Evolutionary conservation across 164 flowering plant species (phyloP), one percentile per base, ranked within the genome.

Genomic region (Akebia trifoliata): DNA sequence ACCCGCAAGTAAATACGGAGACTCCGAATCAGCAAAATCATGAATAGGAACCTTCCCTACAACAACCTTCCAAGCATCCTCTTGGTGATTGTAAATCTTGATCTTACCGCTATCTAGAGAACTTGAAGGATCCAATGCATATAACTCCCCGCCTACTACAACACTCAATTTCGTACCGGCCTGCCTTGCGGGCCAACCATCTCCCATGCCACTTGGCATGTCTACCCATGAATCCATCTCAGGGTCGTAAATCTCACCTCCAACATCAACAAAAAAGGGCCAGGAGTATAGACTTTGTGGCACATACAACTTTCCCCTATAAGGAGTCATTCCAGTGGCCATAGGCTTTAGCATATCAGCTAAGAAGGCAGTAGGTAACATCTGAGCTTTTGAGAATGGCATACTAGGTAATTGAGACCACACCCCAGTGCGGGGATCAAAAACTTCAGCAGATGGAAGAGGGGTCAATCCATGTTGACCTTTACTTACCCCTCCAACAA

Each of bases 161-260:
- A 77, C 88, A 66, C 97, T 86, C 63, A 87, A 66, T 60, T 91
- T 91, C 1, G 96, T 83, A 11, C 88, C 92, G 6, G 97, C 97
- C 58, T 91, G 96, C 75, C 74, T 78, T 10, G 94, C 97, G 43
- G 97, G 97, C 97, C 97, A 91, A 54, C 96, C 96, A 63, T 91
- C 94, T 40, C 96, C 97, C 97, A 88, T 91, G 28, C 97, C 97
- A 39, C 29, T 61, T 24, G 97, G 96, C 97, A 91, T 91, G 61
- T 91, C 97, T 32, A 51, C 58, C 97, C 97, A 91, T 42, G 81
- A 69, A 65, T 83, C 73, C 24, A 78, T 68, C 42, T 76, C 84
- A 12, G 97, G 96, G 70, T 91, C 94, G 62, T 74, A 88, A 26
- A 85, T 71, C 69, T 88, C 96, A 14, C 96, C 96, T 12, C 96